Evolutionary conservation across 140 eudicot genomes (phyloP).

Genomic region (Erigeron philadelphicus): DNA sequence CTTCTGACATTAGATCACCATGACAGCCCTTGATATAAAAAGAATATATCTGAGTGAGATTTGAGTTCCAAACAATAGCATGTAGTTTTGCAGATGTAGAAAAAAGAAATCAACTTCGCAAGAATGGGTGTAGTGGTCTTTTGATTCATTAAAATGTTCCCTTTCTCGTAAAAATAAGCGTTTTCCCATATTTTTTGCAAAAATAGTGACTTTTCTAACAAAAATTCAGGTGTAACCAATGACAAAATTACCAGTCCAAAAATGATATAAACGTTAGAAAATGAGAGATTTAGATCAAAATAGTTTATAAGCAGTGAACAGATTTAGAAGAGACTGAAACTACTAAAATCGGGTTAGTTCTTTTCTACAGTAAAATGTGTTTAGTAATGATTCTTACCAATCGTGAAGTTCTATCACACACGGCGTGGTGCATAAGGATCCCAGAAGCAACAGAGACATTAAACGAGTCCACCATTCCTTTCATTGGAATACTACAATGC

Average conservation of each 20-base stretch:
- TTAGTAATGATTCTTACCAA: slow-evolving; percentile 44
- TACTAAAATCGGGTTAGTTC: slow-evolving; percentile 10
- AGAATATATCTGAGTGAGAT: neutral
- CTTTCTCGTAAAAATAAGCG: neutral
- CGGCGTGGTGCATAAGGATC: slow-evolving; percentile 90
- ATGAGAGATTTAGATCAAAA: neutral
- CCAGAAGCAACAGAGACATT: slow-evolving; percentile 99
- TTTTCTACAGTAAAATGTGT: neutral
- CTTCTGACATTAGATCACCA: slow-evolving; percentile 68
- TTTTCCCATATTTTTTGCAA: neutral
- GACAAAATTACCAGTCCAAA: neutral
- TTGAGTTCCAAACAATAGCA: slow-evolving; percentile 2
- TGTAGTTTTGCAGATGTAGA: neutral
- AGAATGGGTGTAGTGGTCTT: neutral
- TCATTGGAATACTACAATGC: slow-evolving; percentile 91
- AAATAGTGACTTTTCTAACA: neutral
- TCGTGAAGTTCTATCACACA: slow-evolving; percentile 70
- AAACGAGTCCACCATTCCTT: slow-evolving; percentile 96
- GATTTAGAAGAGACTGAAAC: neutral
- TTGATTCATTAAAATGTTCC: neutral
- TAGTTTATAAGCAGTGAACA: neutral
- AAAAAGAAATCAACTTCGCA: neutral
- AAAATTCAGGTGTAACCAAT: neutral
- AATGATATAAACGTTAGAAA: neutral
- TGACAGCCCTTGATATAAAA: slow-evolving; percentile 58